Evolutionary conservation across 2,329 filamentous ascomycete genomes (phyloP).

Genomic region (Aspergillus bombycis): DNA sequence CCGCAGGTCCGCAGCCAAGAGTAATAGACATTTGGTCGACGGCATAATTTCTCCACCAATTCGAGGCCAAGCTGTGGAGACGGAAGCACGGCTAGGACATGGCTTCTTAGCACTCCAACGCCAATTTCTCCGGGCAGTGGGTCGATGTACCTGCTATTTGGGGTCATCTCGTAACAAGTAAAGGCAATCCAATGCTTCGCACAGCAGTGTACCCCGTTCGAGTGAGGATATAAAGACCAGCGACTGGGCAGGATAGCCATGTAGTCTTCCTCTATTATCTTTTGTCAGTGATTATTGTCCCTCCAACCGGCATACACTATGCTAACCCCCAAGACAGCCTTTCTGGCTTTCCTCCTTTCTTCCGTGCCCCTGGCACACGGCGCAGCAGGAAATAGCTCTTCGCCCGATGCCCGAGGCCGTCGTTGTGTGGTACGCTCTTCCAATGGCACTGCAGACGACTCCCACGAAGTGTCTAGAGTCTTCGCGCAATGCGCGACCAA

Average conservation of each 20-base stretch:
- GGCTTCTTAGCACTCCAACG: too few relatives aligned
- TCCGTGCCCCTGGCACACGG: neutral
- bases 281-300: slow-evolving; percentile 3
- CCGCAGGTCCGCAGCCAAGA: too few relatives aligned
- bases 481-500: slow-evolving; percentile 41
- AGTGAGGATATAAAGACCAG: neutral
- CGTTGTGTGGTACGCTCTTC: slow-evolving; percentile 33
- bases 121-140: slow-evolving; percentile 1
- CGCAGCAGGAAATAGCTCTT: neutral
- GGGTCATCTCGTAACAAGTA: neutral
- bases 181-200: neutral
- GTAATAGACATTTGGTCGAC: neutral
- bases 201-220: neutral
- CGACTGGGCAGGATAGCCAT: neutral
- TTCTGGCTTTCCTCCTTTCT: slow-evolving; percentile 6
- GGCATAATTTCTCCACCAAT: slow-evolving; percentile 7
- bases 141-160: neutral
- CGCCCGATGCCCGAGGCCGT: slow-evolving; percentile 5
- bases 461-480: slow-evolving; percentile 41
- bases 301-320: slow-evolving; percentile 11
- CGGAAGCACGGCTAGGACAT: neutral
- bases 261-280: neutral
- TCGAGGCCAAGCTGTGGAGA: neutral
- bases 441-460: slow-evolving; percentile 44
- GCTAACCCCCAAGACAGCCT: slow-evolving; percentile 6